Percentiles rank a stretch among this genome's conserved stretches.
Conservation (phyloP, 768 basidiomycete genomes). For the Lentinula aciculospora region DNA sequence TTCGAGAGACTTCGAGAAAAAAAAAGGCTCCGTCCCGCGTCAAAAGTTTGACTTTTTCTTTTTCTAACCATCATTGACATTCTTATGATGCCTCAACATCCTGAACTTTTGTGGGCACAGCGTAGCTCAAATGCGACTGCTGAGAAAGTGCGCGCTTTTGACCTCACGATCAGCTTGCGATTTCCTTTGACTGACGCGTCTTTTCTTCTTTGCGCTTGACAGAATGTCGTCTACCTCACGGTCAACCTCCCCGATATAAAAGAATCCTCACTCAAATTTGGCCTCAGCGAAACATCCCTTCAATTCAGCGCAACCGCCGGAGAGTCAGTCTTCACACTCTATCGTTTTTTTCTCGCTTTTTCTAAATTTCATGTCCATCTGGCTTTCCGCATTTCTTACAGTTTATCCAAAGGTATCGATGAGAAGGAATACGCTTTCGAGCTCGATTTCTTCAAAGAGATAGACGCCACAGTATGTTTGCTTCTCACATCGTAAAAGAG, state of each 20-base stretch:
- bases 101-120: conserved; percentile 95
- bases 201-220: conserved; percentile 9
- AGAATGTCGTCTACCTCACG: conserved; percentile 88
- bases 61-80: conserved; percentile 11
- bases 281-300: conserved; percentile 50
- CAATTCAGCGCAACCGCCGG: conserved; percentile 63
- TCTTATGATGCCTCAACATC: conserved; percentile 49
- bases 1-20: conserved; percentile 35
- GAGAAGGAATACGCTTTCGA: conserved; percentile 69
- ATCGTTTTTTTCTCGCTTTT: neutral
- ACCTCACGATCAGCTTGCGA: neutral
- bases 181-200: conserved; percentile 11
- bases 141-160: conserved; percentile 50
- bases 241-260: conserved; percentile 77
- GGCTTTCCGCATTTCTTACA: conserved; percentile 14
- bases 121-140: conserved; percentile 64
- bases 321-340: conserved; percentile 38
- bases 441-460: conserved; percentile 70
- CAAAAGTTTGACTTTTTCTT: neutral
- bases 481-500: neutral
- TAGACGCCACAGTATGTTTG: conserved; percentile 64
- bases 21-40: conserved; percentile 17
- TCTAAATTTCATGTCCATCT: conserved; percentile 6
- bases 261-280: conserved; percentile 49
- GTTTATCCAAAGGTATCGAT: conserved; percentile 33